Evolutionary conservation across 2,329 filamentous ascomycete species (phyloP).

Genomic region (Trichoderma sp.): DNA sequence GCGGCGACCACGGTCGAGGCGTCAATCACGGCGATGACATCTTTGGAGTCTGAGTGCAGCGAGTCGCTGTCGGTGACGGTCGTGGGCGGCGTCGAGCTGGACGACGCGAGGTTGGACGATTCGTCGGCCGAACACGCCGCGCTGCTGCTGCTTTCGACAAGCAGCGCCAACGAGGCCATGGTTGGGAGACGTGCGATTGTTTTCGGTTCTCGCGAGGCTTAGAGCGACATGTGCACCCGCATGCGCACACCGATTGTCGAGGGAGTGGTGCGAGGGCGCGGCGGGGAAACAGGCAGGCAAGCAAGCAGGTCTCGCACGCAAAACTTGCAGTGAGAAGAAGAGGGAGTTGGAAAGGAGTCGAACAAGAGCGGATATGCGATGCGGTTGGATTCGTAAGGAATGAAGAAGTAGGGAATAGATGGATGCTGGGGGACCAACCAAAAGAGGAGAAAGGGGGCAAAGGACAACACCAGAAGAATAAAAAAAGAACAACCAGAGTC

Average conservation of each 20-base stretch:
- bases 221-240: not conserved
- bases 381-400: not conserved
- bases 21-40: slow-evolving; percentile 39
- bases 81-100: slow-evolving; percentile 66
- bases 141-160: slow-evolving; percentile 40
- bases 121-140: slow-evolving; percentile 40
- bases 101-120: slow-evolving; percentile 56
- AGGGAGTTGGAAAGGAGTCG: not conserved
- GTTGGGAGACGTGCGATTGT: slow-evolving; percentile 2
- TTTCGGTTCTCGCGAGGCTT: not conserved
- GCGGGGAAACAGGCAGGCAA: not conserved
- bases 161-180: slow-evolving; percentile 36
- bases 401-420: not conserved
- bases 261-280: not conserved
- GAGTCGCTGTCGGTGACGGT: slow-evolving; percentile 65
- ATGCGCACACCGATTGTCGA: not conserved
- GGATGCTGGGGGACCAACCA: not conserved
- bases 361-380: not conserved
- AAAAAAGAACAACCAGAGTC: not conserved
- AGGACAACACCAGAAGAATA: not conserved
- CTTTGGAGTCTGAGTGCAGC: slow-evolving; percentile 51
- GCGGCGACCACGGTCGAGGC: slow-evolving; percentile 30
- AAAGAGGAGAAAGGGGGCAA: not conserved
- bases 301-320: not conserved
- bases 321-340: not conserved